phyloP scores from a whole-genome alignment of 257 asterid genomes.

The Vinca minor region DNA sequence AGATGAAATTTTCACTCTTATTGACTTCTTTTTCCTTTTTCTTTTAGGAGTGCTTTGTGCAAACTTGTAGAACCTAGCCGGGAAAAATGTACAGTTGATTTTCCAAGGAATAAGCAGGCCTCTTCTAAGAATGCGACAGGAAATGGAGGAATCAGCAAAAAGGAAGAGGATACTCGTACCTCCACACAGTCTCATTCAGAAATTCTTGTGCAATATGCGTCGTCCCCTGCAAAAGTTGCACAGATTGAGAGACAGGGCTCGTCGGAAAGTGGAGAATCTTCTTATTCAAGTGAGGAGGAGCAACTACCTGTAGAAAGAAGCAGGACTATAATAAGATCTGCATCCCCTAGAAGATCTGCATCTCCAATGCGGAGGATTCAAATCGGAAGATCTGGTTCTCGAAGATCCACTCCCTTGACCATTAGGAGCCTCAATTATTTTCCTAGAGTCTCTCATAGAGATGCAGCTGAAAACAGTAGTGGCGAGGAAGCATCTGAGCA shows the following conservation, averaged over 20 bases:
- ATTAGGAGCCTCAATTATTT: conserved; percentile 64
- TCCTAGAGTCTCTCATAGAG: conserved; percentile 54
- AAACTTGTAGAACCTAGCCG: conserved; percentile 40
- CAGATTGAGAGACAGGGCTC: conserved; percentile 75
- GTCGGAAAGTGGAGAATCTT: conserved; percentile 59
- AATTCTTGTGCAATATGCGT: conserved; percentile 52
- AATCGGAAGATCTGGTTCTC: conserved; percentile 86
- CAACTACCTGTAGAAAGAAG: conserved; percentile 63
- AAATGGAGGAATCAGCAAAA: conserved; percentile 20
- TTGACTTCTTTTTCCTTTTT: background rate
- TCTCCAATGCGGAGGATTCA: conserved; percentile 99
- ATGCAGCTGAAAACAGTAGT: conserved; percentile 33
- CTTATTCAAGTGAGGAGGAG: conserved; percentile 76
- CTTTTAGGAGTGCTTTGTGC: conserved; percentile 59
- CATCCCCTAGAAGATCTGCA: conserved; percentile 94
- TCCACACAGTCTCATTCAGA: conserved; percentile 29
- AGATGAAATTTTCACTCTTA: background rate
- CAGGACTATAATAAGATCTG: conserved; percentile 56
- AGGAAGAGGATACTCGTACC: conserved; percentile 25
- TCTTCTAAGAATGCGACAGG: conserved; percentile 9
- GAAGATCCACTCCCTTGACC: conserved; percentile 82
- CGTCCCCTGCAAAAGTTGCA: conserved; percentile 91
- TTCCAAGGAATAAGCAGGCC: conserved; percentile 21
- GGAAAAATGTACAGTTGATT: conserved; percentile 22
- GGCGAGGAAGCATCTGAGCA: conserved; percentile 61